phyloP scores from a whole-genome alignment of 371 early-diverging fungal species.

The Funneliformis caledonium region DNA sequence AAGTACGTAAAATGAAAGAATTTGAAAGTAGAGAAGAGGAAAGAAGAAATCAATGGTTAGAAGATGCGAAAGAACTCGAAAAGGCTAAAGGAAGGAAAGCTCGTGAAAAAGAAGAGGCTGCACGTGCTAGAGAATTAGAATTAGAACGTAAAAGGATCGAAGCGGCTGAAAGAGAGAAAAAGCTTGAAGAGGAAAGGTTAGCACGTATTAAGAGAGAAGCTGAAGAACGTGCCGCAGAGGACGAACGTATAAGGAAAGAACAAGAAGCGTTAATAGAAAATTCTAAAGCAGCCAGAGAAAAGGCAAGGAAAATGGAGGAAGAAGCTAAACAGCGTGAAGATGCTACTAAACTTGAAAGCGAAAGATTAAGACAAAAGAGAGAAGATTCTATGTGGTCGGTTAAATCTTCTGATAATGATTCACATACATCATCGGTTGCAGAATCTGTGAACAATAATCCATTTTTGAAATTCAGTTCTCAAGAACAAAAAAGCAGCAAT shows the following conservation, averaged over 20 bases:
- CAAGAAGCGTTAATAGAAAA: conserved; percentile 29
- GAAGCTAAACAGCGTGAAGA: conserved; percentile 22
- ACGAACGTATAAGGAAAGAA: conserved; percentile 25
- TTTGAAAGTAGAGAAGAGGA: conserved; percentile 23
- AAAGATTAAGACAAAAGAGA: background rate
- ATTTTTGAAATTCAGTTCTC: conserved; percentile 16
- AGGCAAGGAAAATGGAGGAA: conserved; percentile 43
- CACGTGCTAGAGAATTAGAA: conserved; percentile 44
- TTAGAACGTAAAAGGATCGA: conserved; percentile 43
- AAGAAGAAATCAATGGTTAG: conserved; percentile 34
- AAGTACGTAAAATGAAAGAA: conserved; percentile 36
- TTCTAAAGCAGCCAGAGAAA: conserved; percentile 42
- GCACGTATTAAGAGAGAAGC: conserved; percentile 33
- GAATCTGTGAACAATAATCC: conserved; percentile 43
- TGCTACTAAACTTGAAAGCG: conserved; percentile 23
- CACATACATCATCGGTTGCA: conserved; percentile 21
- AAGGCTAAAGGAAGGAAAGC: conserved; percentile 49
- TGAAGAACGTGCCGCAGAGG: conserved; percentile 16
- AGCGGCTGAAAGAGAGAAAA: conserved; percentile 41
- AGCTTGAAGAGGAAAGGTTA: conserved; percentile 19
- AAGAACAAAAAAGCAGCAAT: background rate
- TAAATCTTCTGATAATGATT: background rate
- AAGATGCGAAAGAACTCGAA: conserved; percentile 42
- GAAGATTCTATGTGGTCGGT: background rate
- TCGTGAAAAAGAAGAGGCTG: conserved; percentile 28